These are phyloP conservation scores for Ligustrum vulgare DNA, from an alignment of 257 asterid species.

Conservation along the genomic window DNA sequence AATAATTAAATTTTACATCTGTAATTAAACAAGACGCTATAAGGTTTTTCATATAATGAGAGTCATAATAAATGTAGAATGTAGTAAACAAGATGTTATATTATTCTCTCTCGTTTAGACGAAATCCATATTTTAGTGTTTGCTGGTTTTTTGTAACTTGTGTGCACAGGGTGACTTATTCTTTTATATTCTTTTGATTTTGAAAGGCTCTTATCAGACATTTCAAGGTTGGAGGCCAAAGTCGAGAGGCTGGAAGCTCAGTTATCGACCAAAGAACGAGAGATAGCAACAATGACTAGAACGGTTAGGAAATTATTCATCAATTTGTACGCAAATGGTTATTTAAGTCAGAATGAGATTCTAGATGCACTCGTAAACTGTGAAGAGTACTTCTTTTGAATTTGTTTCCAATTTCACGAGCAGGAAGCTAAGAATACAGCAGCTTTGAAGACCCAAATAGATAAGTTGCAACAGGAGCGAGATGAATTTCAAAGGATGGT, in stretches of 20 bases:
- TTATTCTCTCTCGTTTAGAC: not conserved
- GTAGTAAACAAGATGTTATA: not conserved
- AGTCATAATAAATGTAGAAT: not conserved
- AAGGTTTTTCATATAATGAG: not conserved
- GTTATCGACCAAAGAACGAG: constrained; percentile 79
- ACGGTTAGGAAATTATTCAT: constrained; percentile 44
- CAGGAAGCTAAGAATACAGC: constrained; percentile 87
- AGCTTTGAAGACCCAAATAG: constrained; percentile 55
- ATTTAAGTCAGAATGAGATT: constrained; percentile 6
- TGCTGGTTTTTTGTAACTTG: not conserved
- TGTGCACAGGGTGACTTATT: constrained; percentile 18
- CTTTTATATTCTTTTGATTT: constrained; percentile 21
- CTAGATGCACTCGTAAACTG: not conserved
- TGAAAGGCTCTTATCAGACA: constrained; percentile 82
- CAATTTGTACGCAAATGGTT: not conserved
- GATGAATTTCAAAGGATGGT: constrained; percentile 70
- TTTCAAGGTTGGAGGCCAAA: constrained; percentile 91
- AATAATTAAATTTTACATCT: not conserved
- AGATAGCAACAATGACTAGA: constrained; percentile 91
- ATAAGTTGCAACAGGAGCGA: constrained; percentile 64
- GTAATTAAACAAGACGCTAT: not conserved
- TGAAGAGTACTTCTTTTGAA: not conserved
- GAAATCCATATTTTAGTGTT: not conserved
- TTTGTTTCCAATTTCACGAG: constrained; percentile 19
- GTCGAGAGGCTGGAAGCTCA: constrained; percentile 93